These are phyloP conservation scores for Pseudocercospora eumusae DNA, from an alignment of 2,329 filamentous ascomycete genomes.

Conservation along the genomic window DNA sequence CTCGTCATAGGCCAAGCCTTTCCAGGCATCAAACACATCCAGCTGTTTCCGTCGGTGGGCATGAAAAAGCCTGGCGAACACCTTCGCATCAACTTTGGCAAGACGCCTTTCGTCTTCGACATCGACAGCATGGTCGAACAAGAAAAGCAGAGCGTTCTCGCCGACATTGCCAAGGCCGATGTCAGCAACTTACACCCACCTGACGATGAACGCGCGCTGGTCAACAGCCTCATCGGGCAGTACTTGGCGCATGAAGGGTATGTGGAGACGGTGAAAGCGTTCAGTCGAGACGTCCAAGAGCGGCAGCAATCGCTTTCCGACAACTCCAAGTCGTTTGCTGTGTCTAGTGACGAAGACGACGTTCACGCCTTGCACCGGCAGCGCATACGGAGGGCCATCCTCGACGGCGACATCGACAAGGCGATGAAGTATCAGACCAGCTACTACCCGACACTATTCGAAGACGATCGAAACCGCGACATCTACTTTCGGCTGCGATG, in stretches of 20 bases:
- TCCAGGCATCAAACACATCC: slow-evolving; percentile 60
- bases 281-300: slow-evolving; percentile 68
- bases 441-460: slow-evolving; percentile 78
- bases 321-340: slow-evolving; percentile 43
- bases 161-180: slow-evolving; percentile 61
- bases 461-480: slow-evolving; percentile 66
- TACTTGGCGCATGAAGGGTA: slow-evolving; percentile 95
- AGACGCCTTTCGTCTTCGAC: slow-evolving; percentile 80
- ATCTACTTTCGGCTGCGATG: slow-evolving; percentile 87
- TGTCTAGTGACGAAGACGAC: slow-evolving; percentile 46
- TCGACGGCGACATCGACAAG: slow-evolving; percentile 88
- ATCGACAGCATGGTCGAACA: slow-evolving; percentile 81
- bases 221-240: slow-evolving; percentile 81
- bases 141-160: slow-evolving; percentile 61
- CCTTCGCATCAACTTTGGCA: slow-evolving; percentile 63
- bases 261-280: slow-evolving; percentile 85
- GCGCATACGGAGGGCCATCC: slow-evolving; percentile 79
- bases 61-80: slow-evolving; percentile 65
- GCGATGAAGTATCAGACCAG: slow-evolving; percentile 78
- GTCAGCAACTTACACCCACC: slow-evolving; percentile 63
- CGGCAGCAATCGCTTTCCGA: slow-evolving; percentile 67
- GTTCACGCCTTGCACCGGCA: slow-evolving; percentile 80
- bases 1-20: slow-evolving; percentile 65
- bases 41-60: slow-evolving; percentile 68
- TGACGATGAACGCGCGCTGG: slow-evolving; percentile 71